Conservation (phyloP, 768 basidiomycete genomes). For the Chalciporus sphaerocephalus region DNA sequence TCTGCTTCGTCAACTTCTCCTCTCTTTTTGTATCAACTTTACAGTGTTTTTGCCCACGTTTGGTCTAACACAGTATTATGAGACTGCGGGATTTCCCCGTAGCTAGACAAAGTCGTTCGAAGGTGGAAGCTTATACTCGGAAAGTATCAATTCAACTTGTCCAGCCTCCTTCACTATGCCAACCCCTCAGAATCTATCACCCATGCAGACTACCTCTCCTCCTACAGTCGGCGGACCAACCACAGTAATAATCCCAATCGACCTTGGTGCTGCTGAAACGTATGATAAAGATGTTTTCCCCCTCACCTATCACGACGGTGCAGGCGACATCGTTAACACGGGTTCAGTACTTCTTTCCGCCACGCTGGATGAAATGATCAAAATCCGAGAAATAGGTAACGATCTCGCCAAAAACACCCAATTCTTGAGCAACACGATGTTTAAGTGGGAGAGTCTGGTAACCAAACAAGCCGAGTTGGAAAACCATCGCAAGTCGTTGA, state of each 20-base stretch:
- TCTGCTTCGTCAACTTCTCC: no score
- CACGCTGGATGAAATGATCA: conserved; percentile 6
- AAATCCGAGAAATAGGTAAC: background rate
- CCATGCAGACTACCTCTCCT: no score
- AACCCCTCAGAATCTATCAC: background rate
- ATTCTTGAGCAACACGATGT: conserved; percentile 1
- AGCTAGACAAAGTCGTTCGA: no score
- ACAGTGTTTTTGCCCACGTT: no score
- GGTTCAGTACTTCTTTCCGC: background rate
- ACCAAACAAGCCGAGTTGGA: background rate
- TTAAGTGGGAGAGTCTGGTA: background rate
- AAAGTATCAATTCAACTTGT: no score
- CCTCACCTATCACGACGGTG: background rate
- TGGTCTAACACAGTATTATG: no score
- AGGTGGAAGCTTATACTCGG: no score
- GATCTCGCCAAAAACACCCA: background rate
- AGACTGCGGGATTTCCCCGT: no score
- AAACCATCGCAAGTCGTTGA: background rate
- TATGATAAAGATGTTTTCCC: conserved; percentile 4
- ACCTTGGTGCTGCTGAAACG: background rate
- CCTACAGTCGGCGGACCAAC: background rate
- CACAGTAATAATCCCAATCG: background rate
- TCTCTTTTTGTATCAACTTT: no score
- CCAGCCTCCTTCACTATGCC: conserved; percentile 1
- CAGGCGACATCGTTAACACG: background rate